These are phyloP conservation scores for Physcomitrium patens DNA, from an alignment of 225 moss, liverwort and hornwort genomes.

Conservation along the genomic window DNA sequence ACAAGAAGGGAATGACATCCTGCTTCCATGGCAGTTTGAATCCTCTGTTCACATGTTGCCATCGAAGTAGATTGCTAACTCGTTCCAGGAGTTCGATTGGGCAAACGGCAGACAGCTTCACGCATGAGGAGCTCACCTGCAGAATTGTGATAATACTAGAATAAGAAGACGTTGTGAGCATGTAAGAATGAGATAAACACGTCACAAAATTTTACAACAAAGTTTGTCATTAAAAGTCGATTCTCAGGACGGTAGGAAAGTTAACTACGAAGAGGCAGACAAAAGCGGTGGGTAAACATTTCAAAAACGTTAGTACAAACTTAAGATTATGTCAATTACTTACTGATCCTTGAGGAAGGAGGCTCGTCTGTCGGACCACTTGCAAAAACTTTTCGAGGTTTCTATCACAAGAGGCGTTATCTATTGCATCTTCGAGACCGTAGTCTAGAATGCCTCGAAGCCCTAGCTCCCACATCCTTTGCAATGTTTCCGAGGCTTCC, in stretches of 20 bases:
- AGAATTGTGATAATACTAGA: background rate
- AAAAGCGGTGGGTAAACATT: no score
- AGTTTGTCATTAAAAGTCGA: no score
- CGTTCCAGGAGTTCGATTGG: constrained; percentile 74
- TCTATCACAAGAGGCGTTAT: constrained; percentile 67
- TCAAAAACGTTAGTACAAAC: no score
- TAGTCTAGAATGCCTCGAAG: constrained; percentile 80
- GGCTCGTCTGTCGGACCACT: constrained; percentile 63
- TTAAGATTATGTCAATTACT: constrained; percentile 8
- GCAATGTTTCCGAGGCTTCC: constrained; percentile 80
- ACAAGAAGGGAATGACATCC: constrained; percentile 72
- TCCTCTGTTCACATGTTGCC: constrained; percentile 71
- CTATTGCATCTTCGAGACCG: constrained; percentile 83
- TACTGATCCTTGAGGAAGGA: constrained; percentile 83
- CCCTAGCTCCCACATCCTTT: constrained; percentile 86
- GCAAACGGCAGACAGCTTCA: constrained; percentile 89
- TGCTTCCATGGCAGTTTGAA: constrained; percentile 79
- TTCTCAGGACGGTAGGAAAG: no score
- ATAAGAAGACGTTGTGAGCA: no score
- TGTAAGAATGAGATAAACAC: no score
- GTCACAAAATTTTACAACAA: no score
- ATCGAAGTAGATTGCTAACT: constrained; percentile 83
- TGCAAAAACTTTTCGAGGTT: constrained; percentile 68
- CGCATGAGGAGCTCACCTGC: constrained; percentile 79
- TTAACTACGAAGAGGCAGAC: no score